A percentile compares a stretch with the other conserved stretches of the same genome.
Conservation (phyloP, 352 stramenopile species). For the Peronosclerospora sorghi region DNA sequence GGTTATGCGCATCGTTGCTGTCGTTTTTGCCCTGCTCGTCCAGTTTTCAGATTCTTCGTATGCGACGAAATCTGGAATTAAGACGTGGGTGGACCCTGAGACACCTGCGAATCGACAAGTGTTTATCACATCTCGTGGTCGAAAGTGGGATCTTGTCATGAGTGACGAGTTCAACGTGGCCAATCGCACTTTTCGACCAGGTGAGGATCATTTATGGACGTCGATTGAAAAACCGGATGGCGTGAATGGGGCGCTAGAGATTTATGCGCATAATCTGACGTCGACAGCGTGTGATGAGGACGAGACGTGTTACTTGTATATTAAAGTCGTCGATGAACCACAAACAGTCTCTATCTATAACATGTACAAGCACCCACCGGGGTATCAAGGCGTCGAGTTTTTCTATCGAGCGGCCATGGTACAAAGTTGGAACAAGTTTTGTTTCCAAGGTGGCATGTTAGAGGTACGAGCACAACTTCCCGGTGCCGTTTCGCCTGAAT, state of each 20-base stretch:
- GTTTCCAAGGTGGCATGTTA: slow-evolving; percentile 85
- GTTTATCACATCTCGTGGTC: slow-evolving; percentile 34
- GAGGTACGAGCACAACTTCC: slow-evolving; percentile 84
- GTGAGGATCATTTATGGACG: slow-evolving; percentile 86
- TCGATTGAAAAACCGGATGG: slow-evolving; percentile 44
- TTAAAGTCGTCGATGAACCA: slow-evolving; percentile 23
- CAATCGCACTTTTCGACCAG: slow-evolving; percentile 66
- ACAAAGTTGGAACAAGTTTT: slow-evolving; percentile 91
- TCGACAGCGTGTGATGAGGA: slow-evolving; percentile 32
- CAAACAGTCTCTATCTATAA: slow-evolving; percentile 53
- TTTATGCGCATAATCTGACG: slow-evolving; percentile 84
- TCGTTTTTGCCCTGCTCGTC: neutral
- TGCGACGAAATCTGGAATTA: slow-evolving; percentile 24
- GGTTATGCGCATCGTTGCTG: neutral
- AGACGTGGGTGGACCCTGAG: slow-evolving; percentile 25
- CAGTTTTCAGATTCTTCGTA: neutral
- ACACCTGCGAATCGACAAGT: slow-evolving; percentile 20
- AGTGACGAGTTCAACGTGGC: slow-evolving; percentile 57
- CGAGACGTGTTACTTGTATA: slow-evolving; percentile 37
- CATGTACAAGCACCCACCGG: slow-evolving; percentile 26
- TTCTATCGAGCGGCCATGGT: slow-evolving; percentile 71
- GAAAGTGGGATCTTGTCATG: slow-evolving; percentile 51
- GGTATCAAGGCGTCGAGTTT: slow-evolving; percentile 19
- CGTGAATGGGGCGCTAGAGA: slow-evolving; percentile 80
- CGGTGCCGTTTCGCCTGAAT: slow-evolving; percentile 39